phyloP scores from a whole-genome alignment of 371 early-diverging fungal species.

The Coemansia sp. region DNA sequence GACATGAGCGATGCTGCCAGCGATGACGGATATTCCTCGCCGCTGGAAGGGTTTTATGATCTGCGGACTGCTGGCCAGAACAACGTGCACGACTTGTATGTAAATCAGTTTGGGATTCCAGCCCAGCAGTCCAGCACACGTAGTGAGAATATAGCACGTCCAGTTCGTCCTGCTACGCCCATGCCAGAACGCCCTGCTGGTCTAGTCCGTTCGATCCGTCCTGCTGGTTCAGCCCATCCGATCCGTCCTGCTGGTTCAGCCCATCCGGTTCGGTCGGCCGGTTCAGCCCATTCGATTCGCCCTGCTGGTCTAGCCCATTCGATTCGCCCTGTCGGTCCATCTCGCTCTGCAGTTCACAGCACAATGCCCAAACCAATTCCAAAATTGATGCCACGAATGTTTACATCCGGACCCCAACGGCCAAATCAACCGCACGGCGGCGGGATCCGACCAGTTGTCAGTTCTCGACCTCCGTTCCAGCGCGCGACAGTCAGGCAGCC shows the following conservation, averaged over 20 bases:
- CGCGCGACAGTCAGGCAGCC: neutral
- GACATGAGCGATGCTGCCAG: neutral
- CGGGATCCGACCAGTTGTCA: conserved; percentile 21
- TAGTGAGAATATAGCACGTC: neutral
- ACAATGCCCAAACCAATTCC: no score
- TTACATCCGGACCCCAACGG: no score
- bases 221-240: no score
- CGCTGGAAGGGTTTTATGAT: conserved; percentile 48
- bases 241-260: no score
- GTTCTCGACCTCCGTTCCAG: conserved; percentile 6
- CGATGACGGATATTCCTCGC: conserved; percentile 39
- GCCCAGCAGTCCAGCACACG: neutral
- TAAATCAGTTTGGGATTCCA: conserved; percentile 34
- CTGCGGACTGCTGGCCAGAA: conserved; percentile 12
- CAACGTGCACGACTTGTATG: conserved; percentile 19
- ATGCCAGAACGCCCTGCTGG: neutral
- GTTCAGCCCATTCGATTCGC: no score
- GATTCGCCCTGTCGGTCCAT: no score
- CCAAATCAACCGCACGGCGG: neutral
- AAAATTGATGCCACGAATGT: no score
- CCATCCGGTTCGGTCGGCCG: no score
- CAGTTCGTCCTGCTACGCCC: conserved; percentile 1
- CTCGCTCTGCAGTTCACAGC: no score
- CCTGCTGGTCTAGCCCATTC: no score
- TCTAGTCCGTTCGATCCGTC: no score